Evolutionary conservation across 352 stramenopile species (phyloP).

Genomic region (Phytophthora ohioensis): DNA sequence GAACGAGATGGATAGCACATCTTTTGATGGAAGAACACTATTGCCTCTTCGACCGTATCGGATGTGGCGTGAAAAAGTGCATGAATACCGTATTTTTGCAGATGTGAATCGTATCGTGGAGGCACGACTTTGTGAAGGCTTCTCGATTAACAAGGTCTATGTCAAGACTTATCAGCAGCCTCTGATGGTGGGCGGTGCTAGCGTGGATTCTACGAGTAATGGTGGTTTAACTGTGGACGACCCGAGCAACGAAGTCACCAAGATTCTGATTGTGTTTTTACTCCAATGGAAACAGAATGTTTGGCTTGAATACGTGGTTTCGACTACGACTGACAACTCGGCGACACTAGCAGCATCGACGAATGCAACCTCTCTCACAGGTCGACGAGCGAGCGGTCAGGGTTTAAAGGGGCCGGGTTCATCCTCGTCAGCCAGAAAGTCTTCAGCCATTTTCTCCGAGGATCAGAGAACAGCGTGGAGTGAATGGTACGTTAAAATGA

Average conservation of each 20-base stretch:
- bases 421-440: constrained; percentile 38
- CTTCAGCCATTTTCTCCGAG: constrained; percentile 43
- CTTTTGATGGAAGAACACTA: constrained; percentile 70
- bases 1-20: constrained; percentile 73
- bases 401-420: constrained; percentile 29
- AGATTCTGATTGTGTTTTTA: constrained; percentile 85
- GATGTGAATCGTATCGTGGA: constrained; percentile 86
- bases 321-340: constrained; percentile 65
- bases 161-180: constrained; percentile 60
- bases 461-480: constrained; percentile 61
- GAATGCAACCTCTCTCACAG: constrained; percentile 10
- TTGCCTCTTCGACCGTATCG: constrained; percentile 80
- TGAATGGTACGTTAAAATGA: constrained; percentile 90
- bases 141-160: constrained; percentile 84
- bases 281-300: constrained; percentile 91
- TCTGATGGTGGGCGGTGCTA: constrained; percentile 25
- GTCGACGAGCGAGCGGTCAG: constrained; percentile 36
- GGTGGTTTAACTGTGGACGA: constrained; percentile 10
- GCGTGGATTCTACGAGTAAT: constrained; percentile 17
- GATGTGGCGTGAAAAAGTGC: constrained; percentile 90
- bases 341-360: constrained; percentile 8
- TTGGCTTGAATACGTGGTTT: constrained; percentile 90
- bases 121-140: constrained; percentile 83
- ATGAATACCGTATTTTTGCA: constrained; percentile 88
- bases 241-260: constrained; percentile 50